Evolutionary conservation across 2,329 filamentous ascomycete genomes (phyloP).

Genomic region (Alternaria angustiovoidea): DNA sequence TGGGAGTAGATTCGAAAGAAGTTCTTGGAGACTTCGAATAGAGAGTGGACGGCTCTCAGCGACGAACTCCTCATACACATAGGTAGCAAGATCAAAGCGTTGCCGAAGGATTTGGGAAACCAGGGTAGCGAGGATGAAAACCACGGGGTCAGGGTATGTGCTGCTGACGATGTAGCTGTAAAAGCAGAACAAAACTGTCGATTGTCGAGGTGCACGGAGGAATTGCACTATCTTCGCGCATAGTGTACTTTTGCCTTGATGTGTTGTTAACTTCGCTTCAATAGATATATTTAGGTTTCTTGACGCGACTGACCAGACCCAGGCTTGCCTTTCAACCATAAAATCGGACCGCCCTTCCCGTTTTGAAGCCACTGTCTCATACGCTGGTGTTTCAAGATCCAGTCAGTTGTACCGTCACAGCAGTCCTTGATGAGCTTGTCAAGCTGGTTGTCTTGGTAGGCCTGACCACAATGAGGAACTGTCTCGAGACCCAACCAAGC

Average conservation of each 20-base stretch:
- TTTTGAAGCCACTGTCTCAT: not conserved
- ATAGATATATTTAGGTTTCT: not conserved
- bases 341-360: not conserved
- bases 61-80: conserved; percentile 18
- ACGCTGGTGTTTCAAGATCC: not conserved
- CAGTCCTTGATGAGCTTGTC: not conserved
- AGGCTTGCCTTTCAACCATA: not conserved
- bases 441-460: not conserved
- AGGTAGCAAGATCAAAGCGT: conserved; percentile 1
- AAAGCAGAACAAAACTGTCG: conserved; percentile 6
- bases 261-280: not conserved
- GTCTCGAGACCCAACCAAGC: not conserved
- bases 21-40: not conserved
- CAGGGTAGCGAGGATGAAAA: conserved; percentile 8
- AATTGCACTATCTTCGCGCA: not conserved
- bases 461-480: not conserved
- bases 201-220: not conserved
- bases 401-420: not conserved
- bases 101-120: conserved; percentile 12
- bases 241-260: not conserved
- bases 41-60: not conserved
- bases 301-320: not conserved
- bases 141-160: not conserved
- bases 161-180: conserved; percentile 8
- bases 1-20: not conserved